phyloP scores from a whole-genome alignment of 495 filamentous ascomycete genomes.

The Penicillium roqueforti region DNA sequence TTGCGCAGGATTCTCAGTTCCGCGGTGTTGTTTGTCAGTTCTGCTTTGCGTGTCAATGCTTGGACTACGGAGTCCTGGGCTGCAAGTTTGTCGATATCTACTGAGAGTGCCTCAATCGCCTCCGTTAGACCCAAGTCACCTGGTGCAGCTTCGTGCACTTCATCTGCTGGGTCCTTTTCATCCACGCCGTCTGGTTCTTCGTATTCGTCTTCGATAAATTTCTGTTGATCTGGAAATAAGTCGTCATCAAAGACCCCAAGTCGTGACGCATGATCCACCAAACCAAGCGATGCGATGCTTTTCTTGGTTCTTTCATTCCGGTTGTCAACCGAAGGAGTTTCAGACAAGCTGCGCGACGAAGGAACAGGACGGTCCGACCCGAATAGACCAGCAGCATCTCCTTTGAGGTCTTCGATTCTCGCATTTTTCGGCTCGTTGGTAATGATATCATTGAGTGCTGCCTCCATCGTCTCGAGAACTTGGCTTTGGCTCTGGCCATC shows the following conservation, averaged over 20 bases:
- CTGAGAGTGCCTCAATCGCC: constrained; percentile 77
- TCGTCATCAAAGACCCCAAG: constrained; percentile 94
- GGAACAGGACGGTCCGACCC: constrained; percentile 47
- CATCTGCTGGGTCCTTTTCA: constrained; percentile 65
- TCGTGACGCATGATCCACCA: constrained; percentile 74
- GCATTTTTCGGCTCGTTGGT: constrained; percentile 66
- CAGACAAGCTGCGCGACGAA: constrained; percentile 54
- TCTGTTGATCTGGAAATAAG: constrained; percentile 86
- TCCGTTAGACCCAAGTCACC: constrained; percentile 93
- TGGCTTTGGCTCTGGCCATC: constrained; percentile 46
- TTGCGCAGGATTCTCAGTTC: constrained; percentile 91
- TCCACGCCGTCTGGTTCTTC: constrained; percentile 62
- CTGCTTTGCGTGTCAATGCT: constrained; percentile 87
- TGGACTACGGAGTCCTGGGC: constrained; percentile 90
- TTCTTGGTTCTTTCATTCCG: constrained; percentile 61
- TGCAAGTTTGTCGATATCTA: constrained; percentile 83
- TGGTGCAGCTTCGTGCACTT: constrained; percentile 90
- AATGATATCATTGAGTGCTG: constrained; percentile 91
- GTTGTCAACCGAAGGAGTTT: constrained; percentile 42
- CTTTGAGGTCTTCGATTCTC: constrained; percentile 58
- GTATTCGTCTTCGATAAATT: constrained; percentile 78
- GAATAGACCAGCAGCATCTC: constrained; percentile 31
- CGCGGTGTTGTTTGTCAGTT: constrained; percentile 92
- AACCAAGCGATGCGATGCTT: constrained; percentile 83
- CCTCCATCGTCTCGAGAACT: constrained; percentile 89